phyloP scores from a whole-genome alignment of 2,329 filamentous ascomycete genomes.

The Hypoxylon sp. region DNA sequence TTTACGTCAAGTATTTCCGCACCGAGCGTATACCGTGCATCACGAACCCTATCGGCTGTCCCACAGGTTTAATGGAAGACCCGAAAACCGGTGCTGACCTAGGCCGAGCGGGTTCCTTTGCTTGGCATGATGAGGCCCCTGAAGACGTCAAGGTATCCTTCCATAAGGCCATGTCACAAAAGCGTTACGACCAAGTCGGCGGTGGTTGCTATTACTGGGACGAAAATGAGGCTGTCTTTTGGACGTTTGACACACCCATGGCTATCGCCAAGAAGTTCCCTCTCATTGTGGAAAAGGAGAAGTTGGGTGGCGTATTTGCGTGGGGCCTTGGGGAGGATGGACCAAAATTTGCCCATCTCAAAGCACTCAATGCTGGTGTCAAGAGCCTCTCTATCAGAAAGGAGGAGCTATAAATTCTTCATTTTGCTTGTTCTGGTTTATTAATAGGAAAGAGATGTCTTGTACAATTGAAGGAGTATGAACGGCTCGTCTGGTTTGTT shows the following conservation, averaged over 20 bases:
- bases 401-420: conserved; percentile 46
- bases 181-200: conserved; percentile 48
- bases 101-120: conserved; percentile 57
- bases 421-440: not conserved
- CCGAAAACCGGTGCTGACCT: conserved; percentile 70
- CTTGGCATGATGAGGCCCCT: conserved; percentile 51
- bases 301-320: conserved; percentile 53
- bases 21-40: conserved; percentile 63
- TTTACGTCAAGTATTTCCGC: conserved; percentile 77
- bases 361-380: conserved; percentile 46
- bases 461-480: not conserved
- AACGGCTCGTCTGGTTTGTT: not conserved
- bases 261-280: conserved; percentile 51
- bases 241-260: conserved; percentile 52
- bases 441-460: not conserved
- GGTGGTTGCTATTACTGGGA: conserved; percentile 53
- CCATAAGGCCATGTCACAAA: conserved; percentile 42
- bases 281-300: conserved; percentile 45
- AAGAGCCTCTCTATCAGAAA: conserved; percentile 37
- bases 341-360: conserved; percentile 48
- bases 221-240: conserved; percentile 49
- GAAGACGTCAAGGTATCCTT: conserved; percentile 49
- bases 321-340: conserved; percentile 54
- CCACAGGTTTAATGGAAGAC: conserved; percentile 70
- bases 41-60: conserved; percentile 67